phyloP scores from a whole-genome alignment of 257 asterid species.

The Avicennia marina region DNA sequence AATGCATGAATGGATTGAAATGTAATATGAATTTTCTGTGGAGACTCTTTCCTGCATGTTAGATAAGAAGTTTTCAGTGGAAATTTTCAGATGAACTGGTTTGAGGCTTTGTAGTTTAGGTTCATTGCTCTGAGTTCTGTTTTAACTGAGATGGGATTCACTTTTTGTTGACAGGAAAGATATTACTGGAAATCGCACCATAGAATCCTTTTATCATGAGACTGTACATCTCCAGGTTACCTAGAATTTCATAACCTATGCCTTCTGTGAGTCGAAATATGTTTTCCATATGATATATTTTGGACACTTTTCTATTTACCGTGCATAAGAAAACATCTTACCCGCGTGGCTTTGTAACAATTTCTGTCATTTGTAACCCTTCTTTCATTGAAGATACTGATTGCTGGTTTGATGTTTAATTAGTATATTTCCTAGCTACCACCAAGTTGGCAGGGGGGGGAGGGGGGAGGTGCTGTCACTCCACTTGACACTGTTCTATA shows the following conservation, averaged over 20 bases:
- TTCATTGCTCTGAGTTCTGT: not conserved
- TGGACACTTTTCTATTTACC: no score
- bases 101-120: conserved; percentile 6
- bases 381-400: no score
- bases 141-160: conserved; percentile 12
- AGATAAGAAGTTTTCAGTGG: not conserved
- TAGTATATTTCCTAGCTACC: no score
- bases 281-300: no score
- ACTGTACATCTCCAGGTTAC: conserved; percentile 83
- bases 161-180: conserved; percentile 61
- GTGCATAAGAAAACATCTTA: no score
- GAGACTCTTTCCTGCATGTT: not conserved
- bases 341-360: no score
- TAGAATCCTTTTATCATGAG: conserved; percentile 64
- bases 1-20: not conserved
- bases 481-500: no score
- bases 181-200: conserved; percentile 52
- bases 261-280: no score
- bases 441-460: no score
- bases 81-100: not conserved
- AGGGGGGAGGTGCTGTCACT: no score
- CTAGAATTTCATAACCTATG: conserved; percentile 20
- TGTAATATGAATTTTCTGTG: not conserved
- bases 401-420: no score
- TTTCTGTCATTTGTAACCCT: no score